These are phyloP conservation scores for Ophiognomonia clavigignenti-juglandacearum DNA, from an alignment of 2,329 filamentous ascomycete species.

Conservation along the genomic window DNA sequence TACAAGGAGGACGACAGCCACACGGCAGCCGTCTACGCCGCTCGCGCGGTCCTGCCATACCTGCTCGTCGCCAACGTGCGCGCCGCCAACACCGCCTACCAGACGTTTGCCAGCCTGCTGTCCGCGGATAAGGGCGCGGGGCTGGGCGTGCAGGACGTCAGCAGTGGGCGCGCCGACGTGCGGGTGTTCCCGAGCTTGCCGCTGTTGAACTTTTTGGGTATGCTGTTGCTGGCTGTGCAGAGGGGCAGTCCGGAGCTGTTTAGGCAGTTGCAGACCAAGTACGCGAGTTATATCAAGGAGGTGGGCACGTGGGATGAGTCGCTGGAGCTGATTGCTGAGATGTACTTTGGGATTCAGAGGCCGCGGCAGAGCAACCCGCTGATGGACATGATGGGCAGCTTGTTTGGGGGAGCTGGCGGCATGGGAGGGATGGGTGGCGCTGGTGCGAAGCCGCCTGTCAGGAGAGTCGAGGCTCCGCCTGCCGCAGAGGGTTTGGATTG, in stretches of 20 bases:
- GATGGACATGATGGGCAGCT: constrained; percentile 95
- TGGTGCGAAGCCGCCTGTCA: constrained; percentile 37
- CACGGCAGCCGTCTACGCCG: constrained; percentile 80
- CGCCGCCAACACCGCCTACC: constrained; percentile 77
- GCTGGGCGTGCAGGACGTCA: constrained; percentile 77
- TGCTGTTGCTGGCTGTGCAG: constrained; percentile 80
- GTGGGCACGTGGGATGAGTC: constrained; percentile 73
- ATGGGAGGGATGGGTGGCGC: constrained; percentile 50
- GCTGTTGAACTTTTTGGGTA: constrained; percentile 88
- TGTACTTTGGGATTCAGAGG: constrained; percentile 91
- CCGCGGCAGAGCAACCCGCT: constrained; percentile 87
- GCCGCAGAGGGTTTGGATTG: constrained; percentile 58
- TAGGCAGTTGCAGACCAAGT: constrained; percentile 76
- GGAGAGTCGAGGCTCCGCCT: constrained; percentile 40
- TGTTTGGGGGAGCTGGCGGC: constrained; percentile 79
- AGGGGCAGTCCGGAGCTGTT: constrained; percentile 74
- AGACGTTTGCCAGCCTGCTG: constrained; percentile 67
- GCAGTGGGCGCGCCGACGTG: constrained; percentile 65
- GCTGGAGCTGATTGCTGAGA: constrained; percentile 83
- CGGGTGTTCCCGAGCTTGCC: constrained; percentile 86
- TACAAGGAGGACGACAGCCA: constrained; percentile 86
- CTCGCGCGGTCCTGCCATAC: constrained; percentile 84
- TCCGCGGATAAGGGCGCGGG: constrained; percentile 42
- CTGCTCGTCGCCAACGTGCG: constrained; percentile 86
- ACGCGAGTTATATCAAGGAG: constrained; percentile 73